Evolutionary conservation across 2,329 filamentous ascomycete species (phyloP), one percentile per base, ranked within the genome.

Genomic region (Sphaerulina vaccinii): DNA sequence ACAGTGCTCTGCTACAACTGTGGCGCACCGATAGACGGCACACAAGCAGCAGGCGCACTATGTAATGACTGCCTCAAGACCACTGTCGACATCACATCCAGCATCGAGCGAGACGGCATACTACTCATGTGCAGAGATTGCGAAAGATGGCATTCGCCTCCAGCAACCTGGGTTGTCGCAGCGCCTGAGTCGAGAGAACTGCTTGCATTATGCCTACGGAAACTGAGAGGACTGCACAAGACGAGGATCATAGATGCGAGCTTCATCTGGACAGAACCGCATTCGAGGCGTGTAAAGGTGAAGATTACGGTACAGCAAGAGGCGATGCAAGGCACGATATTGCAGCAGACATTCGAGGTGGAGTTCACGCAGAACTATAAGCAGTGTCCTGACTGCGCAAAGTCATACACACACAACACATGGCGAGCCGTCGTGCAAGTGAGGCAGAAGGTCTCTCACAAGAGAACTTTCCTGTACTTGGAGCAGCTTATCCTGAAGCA

Each of bases 1-100:
- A 88, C 85, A n/a, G 96, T 97, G 68, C 87, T 99, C 52, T 99
- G 93, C 74, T 96, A 90, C 77, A 96, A 97, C 79, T 99, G 93
- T 72, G 93, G 92, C 68, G 90, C 89, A 55, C 86, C 92, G 33
- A 96, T 99, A 66, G 91, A 96, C 72, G 93, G 93, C 71, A 96
- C 90, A 15, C 83, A 84, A 11, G 80, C 88, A 21, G 85, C 87
- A 47, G 90, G 90, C 56, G 91, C 93, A 35, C 85, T 96, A 51
- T 99, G 93, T 76, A 90, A 90, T 71, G 92, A 97, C 77, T 97
- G 93, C 72, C 84, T 97, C 69, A 96, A 95, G 71, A 82, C 95
- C 62, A 95, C 90, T 42, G 83, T 95, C 73, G 93, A 99, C 73
- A 92, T 96, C 62, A 95, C 91, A 21, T 79, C 87, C 68, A 90